Evolutionary conservation across 1,139 yeast species (phyloP).

Genomic region (Arxiozyma bovina): DNA sequence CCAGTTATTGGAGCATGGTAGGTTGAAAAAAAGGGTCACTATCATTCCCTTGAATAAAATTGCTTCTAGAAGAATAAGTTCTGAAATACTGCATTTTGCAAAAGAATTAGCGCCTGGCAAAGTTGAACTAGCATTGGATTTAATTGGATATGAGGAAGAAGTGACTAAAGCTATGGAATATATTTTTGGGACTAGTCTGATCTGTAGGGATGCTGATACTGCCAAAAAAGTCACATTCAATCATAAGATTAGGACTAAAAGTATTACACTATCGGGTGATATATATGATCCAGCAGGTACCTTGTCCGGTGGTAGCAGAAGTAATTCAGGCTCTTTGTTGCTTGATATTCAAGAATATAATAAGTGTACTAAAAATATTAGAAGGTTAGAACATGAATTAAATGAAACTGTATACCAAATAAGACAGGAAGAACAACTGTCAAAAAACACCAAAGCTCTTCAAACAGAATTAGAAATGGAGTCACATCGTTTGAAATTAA

Average conservation of each 20-base stretch:
- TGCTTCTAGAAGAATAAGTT: constrained; percentile 44
- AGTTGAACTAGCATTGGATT: constrained; percentile 77
- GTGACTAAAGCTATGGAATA: constrained; percentile 80
- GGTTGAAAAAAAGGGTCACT: constrained; percentile 73
- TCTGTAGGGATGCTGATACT: constrained; percentile 79
- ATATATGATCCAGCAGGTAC: constrained; percentile 95
- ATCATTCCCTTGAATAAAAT: constrained; percentile 89
- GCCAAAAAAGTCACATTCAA: constrained; percentile 85
- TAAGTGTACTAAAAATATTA: constrained; percentile 37
- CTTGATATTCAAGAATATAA: constrained; percentile 63
- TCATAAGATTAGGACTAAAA: constrained; percentile 67
- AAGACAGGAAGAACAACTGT: constrained; percentile 38
- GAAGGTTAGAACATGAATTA: constrained; percentile 37
- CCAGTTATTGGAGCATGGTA: constrained; percentile 68
- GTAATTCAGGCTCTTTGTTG: constrained; percentile 48
- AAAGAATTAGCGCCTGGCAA: constrained; percentile 56
- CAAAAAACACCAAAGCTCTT: constrained; percentile 46
- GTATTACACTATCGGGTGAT: constrained; percentile 93
- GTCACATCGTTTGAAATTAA: constrained; percentile 57
- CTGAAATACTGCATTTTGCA: constrained; percentile 46
- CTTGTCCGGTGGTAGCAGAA: constrained; percentile 88
- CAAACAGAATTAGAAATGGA: constrained; percentile 60
- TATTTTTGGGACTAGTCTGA: constrained; percentile 79
- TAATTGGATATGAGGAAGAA: constrained; percentile 65
- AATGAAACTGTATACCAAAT: constrained; percentile 39